Evolutionary conservation across 176 grass and related monocot genomes (phyloP).

Genomic region (Ananas comosus): DNA sequence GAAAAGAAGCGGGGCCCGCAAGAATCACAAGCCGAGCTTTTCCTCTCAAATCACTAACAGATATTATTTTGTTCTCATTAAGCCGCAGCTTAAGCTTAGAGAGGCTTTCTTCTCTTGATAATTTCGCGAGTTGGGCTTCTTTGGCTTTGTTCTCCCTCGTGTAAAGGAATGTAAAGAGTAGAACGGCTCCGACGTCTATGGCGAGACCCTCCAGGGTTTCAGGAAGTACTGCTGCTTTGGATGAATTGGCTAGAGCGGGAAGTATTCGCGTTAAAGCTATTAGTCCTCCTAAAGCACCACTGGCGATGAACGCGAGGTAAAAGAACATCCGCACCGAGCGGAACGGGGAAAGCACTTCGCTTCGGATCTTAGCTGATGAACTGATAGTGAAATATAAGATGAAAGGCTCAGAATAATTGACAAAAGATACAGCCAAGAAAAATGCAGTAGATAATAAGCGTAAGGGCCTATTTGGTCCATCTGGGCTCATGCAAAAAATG

Average conservation of each 20-base stretch:
- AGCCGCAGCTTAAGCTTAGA: constrained; percentile 61
- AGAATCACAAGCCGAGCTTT: constrained; percentile 75
- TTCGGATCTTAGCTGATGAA: constrained; percentile 72
- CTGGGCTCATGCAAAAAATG: neutral
- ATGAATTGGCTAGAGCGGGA: constrained; percentile 40
- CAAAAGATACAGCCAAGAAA: neutral
- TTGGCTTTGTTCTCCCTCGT: constrained; percentile 67
- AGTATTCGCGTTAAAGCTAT: constrained; percentile 63
- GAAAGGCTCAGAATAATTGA: neutral
- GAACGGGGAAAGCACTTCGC: constrained; percentile 80
- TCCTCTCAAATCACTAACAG: constrained; percentile 61
- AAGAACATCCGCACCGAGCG: constrained; percentile 94
- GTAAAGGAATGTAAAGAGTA: constrained; percentile 80
- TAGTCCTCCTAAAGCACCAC: constrained; percentile 47
- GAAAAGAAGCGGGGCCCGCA: constrained; percentile 50
- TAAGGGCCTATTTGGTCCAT: neutral
- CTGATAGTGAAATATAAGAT: constrained; percentile 15
- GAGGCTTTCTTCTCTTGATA: constrained; percentile 77
- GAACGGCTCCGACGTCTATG: constrained; percentile 65
- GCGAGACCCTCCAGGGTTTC: constrained; percentile 59
- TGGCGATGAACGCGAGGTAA: constrained; percentile 89
- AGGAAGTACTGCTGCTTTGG: constrained; percentile 20
- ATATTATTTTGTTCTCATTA: constrained; percentile 33
- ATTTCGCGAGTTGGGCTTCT: constrained; percentile 63
- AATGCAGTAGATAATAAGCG: neutral